Conservation (phyloP, 352 stramenopile species). For the Phytophthora aleatoria region DNA sequence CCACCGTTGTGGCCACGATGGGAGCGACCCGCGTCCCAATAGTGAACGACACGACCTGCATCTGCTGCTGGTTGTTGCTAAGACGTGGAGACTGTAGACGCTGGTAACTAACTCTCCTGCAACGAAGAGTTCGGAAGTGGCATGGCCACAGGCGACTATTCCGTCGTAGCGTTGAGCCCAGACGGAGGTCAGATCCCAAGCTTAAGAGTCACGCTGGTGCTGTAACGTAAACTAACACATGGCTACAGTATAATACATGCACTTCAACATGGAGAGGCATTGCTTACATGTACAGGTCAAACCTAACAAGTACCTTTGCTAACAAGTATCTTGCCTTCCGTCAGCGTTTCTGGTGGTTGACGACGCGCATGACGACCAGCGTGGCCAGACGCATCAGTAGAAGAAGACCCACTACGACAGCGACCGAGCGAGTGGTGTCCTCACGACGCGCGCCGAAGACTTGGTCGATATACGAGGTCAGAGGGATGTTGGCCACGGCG, state of each 20-base stretch:
- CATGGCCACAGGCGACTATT: constrained; percentile 10
- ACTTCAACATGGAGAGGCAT: constrained; percentile 19
- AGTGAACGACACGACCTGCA: constrained; percentile 8
- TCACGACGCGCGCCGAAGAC: constrained; percentile 63
- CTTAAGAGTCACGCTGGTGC: neutral
- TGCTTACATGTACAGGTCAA: neutral
- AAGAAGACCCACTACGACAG: constrained; percentile 54
- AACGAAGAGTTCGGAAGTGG: constrained; percentile 19
- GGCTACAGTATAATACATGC: constrained; percentile 2
- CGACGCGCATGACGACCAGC: constrained; percentile 51
- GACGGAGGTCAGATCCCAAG: constrained; percentile 17
- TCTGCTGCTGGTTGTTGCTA: neutral
- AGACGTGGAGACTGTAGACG: neutral
- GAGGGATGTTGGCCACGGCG: constrained; percentile 40
- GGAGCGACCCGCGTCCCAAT: constrained; percentile 32
- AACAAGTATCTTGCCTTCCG: neutral
- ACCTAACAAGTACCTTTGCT: neutral
- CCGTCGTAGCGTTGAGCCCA: constrained; percentile 17
- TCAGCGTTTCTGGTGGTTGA: constrained; percentile 73
- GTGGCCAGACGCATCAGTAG: constrained; percentile 58
- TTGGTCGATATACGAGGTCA: constrained; percentile 62
- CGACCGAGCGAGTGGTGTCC: constrained; percentile 48
- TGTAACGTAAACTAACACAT: constrained; percentile 10
- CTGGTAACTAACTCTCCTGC: constrained; percentile 7
- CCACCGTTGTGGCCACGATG: constrained; percentile 34